Evolutionary conservation across 2,329 filamentous ascomycete species (phyloP).

Genomic region (Alternaria sp.): DNA sequence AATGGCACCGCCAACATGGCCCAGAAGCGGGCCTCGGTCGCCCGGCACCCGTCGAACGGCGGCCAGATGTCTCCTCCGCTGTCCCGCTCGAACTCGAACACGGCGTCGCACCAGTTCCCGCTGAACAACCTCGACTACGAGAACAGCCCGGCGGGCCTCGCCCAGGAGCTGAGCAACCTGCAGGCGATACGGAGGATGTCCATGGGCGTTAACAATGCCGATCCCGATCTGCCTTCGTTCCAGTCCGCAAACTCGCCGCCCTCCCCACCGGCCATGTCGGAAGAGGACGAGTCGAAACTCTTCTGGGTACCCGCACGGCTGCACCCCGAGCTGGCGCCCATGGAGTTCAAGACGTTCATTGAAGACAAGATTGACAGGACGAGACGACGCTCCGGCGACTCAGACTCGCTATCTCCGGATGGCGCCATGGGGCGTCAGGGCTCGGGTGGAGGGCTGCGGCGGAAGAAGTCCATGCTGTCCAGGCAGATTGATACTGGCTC

Average conservation of each 20-base stretch:
- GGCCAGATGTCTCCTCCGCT: slow-evolving; percentile 48
- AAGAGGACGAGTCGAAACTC: slow-evolving; percentile 85
- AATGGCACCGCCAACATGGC: slow-evolving; percentile 22
- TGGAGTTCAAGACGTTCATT: slow-evolving; percentile 95
- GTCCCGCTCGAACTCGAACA: slow-evolving; percentile 45
- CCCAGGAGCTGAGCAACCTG: slow-evolving; percentile 89
- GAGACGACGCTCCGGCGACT: slow-evolving; percentile 76
- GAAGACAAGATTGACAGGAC: slow-evolving; percentile 93
- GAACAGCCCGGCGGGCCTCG: slow-evolving; percentile 85
- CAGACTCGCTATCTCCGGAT: slow-evolving; percentile 66
- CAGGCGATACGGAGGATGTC: slow-evolving; percentile 91
- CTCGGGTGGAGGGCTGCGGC: slow-evolving; percentile 67
- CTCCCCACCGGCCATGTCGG: slow-evolving; percentile 70
- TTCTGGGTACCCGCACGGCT: slow-evolving; percentile 96
- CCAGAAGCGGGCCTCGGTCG: slow-evolving; percentile 20
- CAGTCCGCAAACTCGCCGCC: slow-evolving; percentile 65
- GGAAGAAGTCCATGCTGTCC: slow-evolving; percentile 96
- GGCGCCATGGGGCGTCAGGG: slow-evolving; percentile 60
- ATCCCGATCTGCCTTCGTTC: slow-evolving; percentile 80
- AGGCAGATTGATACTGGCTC: slow-evolving; percentile 82
- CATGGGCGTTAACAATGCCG: slow-evolving; percentile 78
- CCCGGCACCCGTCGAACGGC: slow-evolving; percentile 21
- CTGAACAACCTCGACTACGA: slow-evolving; percentile 89
- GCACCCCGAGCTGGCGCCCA: slow-evolving; percentile 92
- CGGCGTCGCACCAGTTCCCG: slow-evolving; percentile 67